These are phyloP conservation scores for Clarireedia hainanense DNA, from an alignment of 2,329 filamentous ascomycete genomes.

Conservation along the genomic window DNA sequence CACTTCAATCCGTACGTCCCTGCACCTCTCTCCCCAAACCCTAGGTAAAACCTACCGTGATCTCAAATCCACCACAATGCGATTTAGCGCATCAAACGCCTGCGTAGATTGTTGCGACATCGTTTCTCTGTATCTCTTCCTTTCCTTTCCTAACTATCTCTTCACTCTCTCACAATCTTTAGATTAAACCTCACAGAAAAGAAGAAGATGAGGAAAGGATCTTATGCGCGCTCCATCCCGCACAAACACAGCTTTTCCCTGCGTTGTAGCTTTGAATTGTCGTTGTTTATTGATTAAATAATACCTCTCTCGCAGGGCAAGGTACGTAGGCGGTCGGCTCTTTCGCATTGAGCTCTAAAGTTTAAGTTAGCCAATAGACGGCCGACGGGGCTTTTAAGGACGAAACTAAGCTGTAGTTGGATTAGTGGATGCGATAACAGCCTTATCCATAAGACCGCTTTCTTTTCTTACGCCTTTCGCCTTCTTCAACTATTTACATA, in stretches of 20 bases:
- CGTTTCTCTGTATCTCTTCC: slow-evolving; percentile 16
- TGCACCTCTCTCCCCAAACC: neutral
- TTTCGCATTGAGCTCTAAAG: neutral
- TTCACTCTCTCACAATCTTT: no score
- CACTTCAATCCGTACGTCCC: no score
- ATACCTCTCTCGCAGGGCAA: neutral
- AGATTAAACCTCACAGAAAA: no score
- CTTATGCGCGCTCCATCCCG: slow-evolving; percentile 20
- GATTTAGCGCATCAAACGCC: slow-evolving; percentile 25
- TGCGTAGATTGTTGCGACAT: slow-evolving; percentile 28
- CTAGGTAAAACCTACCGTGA: slow-evolving; percentile 17
- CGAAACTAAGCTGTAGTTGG: no score
- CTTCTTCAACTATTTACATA: no score
- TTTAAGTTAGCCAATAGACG: no score
- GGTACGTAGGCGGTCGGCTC: neutral
- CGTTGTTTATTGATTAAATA: neutral
- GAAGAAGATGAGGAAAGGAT: no score
- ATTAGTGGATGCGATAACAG: neutral
- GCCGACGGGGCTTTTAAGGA: no score
- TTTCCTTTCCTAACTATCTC: no score
- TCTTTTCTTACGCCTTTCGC: neutral
- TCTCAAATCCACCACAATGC: slow-evolving; percentile 27
- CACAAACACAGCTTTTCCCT: slow-evolving; percentile 15
- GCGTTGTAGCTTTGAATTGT: neutral
- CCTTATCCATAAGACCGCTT: neutral